Evolutionary conservation across 208 protist species (phyloP), one percentile per base, ranked within the genome.

Genomic region (Leishmania guyanensis): DNA sequence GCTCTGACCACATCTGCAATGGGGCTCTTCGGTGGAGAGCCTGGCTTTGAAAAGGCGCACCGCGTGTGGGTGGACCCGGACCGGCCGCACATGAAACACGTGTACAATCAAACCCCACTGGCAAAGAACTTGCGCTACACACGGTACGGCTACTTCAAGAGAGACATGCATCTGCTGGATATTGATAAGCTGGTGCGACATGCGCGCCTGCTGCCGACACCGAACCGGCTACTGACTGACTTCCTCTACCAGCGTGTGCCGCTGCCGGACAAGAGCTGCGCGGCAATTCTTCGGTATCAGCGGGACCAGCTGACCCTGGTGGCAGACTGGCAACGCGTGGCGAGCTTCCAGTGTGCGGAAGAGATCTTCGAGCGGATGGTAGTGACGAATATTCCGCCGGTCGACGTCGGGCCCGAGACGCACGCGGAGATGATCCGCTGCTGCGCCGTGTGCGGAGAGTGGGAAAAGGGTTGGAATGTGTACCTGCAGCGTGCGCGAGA

Each of bases 381-480:
- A 73, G 93, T 95, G 33, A 98, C 95, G 54, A 97, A 95, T 78
- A 92, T 98, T 26, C 95, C 95, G 26, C 95, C 95, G 2, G 93
- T 97, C 9, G 94, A 97, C 12, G 94, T 94, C 29, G 95, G 95
- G 4, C 88, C 92, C 6, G 91, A 91, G 79, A 91, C 95, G 71
- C 95, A 98, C 75, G 93, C 93, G 65, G 95, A 96, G 87, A 98
- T 98, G 95, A 93, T 98, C 50, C 90, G 94, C 5, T 98, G 95
- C 89, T 96, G 93, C 58, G 94, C 95, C 0, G 89, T 90, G 48
- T 91, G 89, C 77, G 74, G 84, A 36, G 88, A 92, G 65, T 98
- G 94, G 92, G 83, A 94, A 70, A 93, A 95, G 79, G 95, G 95
- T 26, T 98, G 91, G 89, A 71, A 85, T 20, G 85, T 95, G 14